Evolutionary conservation across 495 filamentous ascomycete species (phyloP).

Genomic region (Penicillium canescens): DNA sequence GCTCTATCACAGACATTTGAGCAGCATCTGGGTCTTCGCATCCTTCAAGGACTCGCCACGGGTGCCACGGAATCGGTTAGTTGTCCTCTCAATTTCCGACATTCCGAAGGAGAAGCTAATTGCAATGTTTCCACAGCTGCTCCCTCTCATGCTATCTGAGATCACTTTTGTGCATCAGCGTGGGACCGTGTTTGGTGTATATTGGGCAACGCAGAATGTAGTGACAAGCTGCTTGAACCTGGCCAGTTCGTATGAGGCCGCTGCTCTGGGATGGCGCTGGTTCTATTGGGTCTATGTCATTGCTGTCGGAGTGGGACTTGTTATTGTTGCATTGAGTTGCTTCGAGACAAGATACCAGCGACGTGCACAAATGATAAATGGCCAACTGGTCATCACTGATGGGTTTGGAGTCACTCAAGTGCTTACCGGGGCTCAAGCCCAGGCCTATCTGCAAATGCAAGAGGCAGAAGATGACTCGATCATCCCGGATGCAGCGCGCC

Average conservation of each 20-base stretch:
- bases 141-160: conserved; percentile 36
- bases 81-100: background rate
- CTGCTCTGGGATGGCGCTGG: conserved; percentile 37
- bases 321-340: conserved; percentile 29
- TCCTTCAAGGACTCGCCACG: conserved; percentile 34
- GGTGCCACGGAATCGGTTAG: conserved; percentile 38
- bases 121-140: conserved; percentile 16
- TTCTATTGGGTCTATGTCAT: conserved; percentile 40
- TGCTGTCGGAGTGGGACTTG: conserved; percentile 28
- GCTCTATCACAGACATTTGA: conserved; percentile 28
- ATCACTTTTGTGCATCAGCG: conserved; percentile 37
- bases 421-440: conserved; percentile 11
- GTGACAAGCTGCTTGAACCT: conserved; percentile 31
- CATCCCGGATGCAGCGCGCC: conserved; percentile 11
- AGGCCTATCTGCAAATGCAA: conserved; percentile 7
- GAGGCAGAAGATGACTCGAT: conserved; percentile 1
- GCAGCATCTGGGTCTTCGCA: conserved; percentile 32
- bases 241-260: conserved; percentile 33
- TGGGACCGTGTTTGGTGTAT: conserved; percentile 27
- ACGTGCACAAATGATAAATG: conserved; percentile 21
- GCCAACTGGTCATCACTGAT: conserved; percentile 34
- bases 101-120: too few relatives aligned
- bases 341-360: conserved; percentile 36
- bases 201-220: conserved; percentile 37
- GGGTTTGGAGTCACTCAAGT: conserved; percentile 37